Base-by-base conservation (phyloP, 371 early-diverging fungal species). In the Mucor indicus region DNA sequence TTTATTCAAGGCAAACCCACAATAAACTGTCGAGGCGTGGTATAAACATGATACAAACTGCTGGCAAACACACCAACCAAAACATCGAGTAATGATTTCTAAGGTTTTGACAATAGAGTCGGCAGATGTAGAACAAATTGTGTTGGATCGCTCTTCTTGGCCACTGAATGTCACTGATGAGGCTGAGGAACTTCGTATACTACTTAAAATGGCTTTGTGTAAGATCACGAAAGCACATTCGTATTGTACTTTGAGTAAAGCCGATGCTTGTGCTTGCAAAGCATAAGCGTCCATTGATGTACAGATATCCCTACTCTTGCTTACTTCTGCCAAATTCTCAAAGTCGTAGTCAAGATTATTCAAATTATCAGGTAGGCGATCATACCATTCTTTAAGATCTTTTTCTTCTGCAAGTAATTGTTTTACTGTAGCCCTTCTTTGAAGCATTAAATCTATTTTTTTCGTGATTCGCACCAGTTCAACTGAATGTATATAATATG, bases 61-160 rank as follows among this genome's bases (percentile, higher is more conserved):
- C 21, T 68, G 69, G 31, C 57, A 68, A 3, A 64, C 64, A 25
- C 69, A 68, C 69, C 69, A 68, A 1, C 53, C 61, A 46, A 61
- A 64, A 1, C 50, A 31, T 15, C 41, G 30, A 20, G 54, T 57
- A 3, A 61, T 52, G 17, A 43, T 13, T 16, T 68, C 69, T 9
- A 53, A 55, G 31, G 48, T 39, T 3, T 54, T 50, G 3, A 68
- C 56, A 3, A 68, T 52, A 0, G 44, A 41, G 8, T 52, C 29
- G 1, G 69, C 69, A 13, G 69, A 49, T 19, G 30, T 44, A 0
- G 62, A 49, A 38, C 69, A 68, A 9, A 59, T 56, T 1, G 40
- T 39, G 21, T 48, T 55, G 1, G 53, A 61, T 30, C 38, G 47
- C 9, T 21, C 29, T 43, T 44, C 55, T 38, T 56, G 38, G 10